Base-by-base conservation (phyloP, 805 yeast genomes). In the Lipomyces kockii region DNA sequence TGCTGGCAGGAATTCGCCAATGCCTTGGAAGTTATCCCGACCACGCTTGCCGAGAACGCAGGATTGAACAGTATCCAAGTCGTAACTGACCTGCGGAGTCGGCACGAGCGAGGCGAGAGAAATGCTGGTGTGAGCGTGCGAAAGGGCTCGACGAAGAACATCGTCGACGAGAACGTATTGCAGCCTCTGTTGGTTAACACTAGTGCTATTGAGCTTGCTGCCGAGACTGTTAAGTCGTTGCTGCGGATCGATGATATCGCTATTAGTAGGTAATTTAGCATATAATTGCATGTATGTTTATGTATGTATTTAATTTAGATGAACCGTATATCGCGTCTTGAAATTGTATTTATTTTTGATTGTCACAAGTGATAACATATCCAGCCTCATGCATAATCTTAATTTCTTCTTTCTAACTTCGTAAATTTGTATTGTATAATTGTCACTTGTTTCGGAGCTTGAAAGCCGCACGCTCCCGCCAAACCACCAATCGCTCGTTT, bases 231-330 rank as follows among this genome's bases (percentile, higher is more conserved):
- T 67, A 96, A 95, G 82, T 90, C 97, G 57, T 92, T 95, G 72
- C 84, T 95, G 78, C 89, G 99, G 80, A 95, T 95, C 76, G 99
- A 95, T 80, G 99, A 96, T 79, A 96, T 95, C 75, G 90, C 97
- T 53, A 91, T 95, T 78, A 88, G 96, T 79, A 87, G 97, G 78
- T 90, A 82, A 17, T 17, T 43, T 11, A 35, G 14, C 11, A 12
- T 37, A 37, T 35, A 27, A 2, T 29, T 29, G 32, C 32, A 29
- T 29, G 32, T 5, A 29, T 29, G 29, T 27, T 27, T 27, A 3
- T 27, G 32, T 29, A 29, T 29, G 32, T 29, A 29, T 29, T 29
- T 29, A 29, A 29, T 29, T 27, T 29, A 29, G 32, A 29, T 29
- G 32, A 29, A 11, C 17, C 12, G 39, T 37, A 37, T 37, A 37